A percentile compares a stretch with the other conserved stretches of the same genome.
phyloP scores from a whole-genome alignment of 768 basidiomycete species.

The Mrakia frigida region DNA sequence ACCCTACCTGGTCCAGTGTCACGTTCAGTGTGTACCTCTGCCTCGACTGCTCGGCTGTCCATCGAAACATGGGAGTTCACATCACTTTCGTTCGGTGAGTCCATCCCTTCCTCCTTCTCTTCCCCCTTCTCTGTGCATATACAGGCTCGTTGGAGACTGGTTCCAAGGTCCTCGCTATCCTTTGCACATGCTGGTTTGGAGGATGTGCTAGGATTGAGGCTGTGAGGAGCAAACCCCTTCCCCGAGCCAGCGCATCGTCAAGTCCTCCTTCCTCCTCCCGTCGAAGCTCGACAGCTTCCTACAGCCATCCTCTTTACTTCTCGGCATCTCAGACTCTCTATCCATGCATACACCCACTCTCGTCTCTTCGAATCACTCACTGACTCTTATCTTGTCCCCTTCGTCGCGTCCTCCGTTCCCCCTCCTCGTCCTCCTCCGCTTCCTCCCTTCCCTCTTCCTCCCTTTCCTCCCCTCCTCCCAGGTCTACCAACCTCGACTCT shows the following conservation, averaged over 20 bases:
- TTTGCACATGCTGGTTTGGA: neutral
- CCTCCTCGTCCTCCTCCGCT: neutral
- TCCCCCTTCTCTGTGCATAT: neutral
- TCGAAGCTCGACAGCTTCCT: too few species aligned
- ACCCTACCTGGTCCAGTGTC: slow-evolving; percentile 96
- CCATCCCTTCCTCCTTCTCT: slow-evolving; percentile 14
- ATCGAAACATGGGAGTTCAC: slow-evolving; percentile 96
- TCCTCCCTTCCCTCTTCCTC: neutral
- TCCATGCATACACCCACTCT: too few species aligned
- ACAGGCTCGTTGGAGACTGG: neutral
- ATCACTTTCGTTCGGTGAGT: slow-evolving; percentile 90
- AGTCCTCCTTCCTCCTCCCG: neutral
- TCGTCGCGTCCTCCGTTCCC: too few species aligned
- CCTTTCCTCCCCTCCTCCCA: slow-evolving; percentile 40
- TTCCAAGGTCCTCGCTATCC: neutral
- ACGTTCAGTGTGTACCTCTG: slow-evolving; percentile 97
- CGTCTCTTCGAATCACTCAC: too few species aligned
- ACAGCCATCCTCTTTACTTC: neutral
- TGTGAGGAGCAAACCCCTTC: neutral
- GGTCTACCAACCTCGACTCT: slow-evolving; percentile 91
- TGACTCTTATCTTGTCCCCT: too few species aligned
- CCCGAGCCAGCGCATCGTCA: slow-evolving; percentile 6
- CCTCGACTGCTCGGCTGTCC: slow-evolving; percentile 88
- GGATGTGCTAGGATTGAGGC: neutral
- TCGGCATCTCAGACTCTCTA: neutral